Conservation (phyloP, 2,329 filamentous ascomycete genomes). For the Chaetomiaceae sp. region DNA sequence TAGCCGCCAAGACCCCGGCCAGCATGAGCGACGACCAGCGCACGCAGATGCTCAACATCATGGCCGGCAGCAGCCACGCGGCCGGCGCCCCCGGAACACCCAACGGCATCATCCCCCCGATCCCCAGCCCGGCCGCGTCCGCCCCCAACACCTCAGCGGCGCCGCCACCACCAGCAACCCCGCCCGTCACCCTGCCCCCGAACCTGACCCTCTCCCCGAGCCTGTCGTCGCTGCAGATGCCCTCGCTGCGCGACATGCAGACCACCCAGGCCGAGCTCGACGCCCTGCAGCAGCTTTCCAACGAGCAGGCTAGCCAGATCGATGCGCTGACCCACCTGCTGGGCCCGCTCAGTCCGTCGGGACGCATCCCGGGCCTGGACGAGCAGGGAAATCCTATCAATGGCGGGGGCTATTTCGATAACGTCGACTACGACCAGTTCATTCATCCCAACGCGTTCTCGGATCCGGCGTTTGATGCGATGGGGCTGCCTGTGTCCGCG, state of each 20-base stretch:
- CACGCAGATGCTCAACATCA: constrained; percentile 52
- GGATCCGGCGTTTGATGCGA: constrained; percentile 9
- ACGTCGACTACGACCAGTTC: constrained; percentile 47
- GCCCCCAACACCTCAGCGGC: constrained; percentile 18
- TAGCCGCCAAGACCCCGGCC: constrained; percentile 51
- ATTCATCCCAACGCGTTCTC: constrained; percentile 37
- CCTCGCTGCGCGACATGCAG: constrained; percentile 54
- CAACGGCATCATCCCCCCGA: constrained; percentile 13
- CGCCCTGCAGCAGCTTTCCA: constrained; percentile 69
- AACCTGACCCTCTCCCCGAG: constrained; percentile 37
- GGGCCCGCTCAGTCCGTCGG: constrained; percentile 73
- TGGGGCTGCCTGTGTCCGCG: constrained; percentile 1
- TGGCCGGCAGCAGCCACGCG: constrained; percentile 43
- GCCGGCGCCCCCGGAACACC: constrained; percentile 22
- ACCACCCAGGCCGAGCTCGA: constrained; percentile 72
- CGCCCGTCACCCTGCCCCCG: no score
- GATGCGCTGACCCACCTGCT: constrained; percentile 68
- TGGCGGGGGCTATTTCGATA: constrained; percentile 30
- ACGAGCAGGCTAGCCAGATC: constrained; percentile 71
- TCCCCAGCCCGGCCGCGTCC: constrained; percentile 8
- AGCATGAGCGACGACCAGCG: constrained; percentile 52
- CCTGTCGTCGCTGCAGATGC: constrained; percentile 41
- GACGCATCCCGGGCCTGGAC: constrained; percentile 65
- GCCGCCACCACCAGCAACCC: no score
- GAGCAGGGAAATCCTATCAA: constrained; percentile 32